These are phyloP conservation scores for Mycena kentingensis DNA, from an alignment of 768 basidiomycete genomes.

Conservation along the genomic window DNA sequence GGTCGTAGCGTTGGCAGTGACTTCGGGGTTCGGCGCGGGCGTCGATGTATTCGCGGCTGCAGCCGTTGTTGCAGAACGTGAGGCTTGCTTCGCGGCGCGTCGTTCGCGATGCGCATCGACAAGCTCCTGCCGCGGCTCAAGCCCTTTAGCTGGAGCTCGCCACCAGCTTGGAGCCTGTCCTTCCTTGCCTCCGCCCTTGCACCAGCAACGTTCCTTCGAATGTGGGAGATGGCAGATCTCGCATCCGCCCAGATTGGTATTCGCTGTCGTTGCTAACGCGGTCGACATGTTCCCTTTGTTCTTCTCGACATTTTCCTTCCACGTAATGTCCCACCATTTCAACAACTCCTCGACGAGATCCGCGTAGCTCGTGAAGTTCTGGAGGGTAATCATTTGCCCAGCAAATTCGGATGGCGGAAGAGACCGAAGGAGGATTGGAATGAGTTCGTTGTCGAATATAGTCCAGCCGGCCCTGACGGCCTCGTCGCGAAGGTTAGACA, in stretches of 20 bases:
- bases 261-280: background rate
- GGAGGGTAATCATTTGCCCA: background rate
- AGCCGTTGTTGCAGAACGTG: background rate
- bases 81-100: background rate
- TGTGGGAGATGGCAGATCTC: no score
- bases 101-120: background rate
- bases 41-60: background rate
- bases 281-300: background rate
- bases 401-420: slow-evolving; percentile 9
- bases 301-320: background rate
- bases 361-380: background rate
- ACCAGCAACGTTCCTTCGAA: slow-evolving; percentile 7
- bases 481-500: background rate
- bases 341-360: background rate
- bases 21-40: no score
- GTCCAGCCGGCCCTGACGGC: background rate
- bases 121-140: slow-evolving; percentile 2
- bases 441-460: slow-evolving; percentile 3
- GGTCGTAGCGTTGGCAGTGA: no score
- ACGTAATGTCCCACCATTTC: slow-evolving; percentile 3
- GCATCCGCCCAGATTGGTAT: background rate
- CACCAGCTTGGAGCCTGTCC: slow-evolving; percentile 8
- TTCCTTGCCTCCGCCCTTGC: slow-evolving; percentile 10
- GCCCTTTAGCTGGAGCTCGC: slow-evolving; percentile 1
- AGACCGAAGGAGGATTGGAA: slow-evolving; percentile 9